Evolutionary conservation across 108 stramenopile species (phyloP).

Genomic region (Nannochloropsis gaditana): DNA sequence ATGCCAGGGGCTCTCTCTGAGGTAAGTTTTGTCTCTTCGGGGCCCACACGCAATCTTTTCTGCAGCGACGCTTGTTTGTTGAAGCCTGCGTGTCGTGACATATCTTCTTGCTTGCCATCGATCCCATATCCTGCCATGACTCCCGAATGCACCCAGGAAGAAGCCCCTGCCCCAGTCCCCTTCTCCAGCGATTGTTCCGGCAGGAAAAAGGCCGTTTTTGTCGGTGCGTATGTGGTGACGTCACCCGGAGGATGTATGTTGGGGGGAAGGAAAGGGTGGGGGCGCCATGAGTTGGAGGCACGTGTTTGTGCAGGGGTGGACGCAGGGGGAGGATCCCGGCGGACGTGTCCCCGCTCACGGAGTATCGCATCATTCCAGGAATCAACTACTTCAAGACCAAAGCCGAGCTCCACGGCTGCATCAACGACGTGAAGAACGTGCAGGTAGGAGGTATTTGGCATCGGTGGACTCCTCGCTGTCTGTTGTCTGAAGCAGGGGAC

Average conservation of each 20-base stretch:
- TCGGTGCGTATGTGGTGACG: not conserved
- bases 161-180: not conserved
- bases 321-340: not conserved
- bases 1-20: not conserved
- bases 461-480: not conserved
- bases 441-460: not conserved
- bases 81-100: too few relatives aligned
- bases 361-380: not conserved
- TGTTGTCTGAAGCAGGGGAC: not conserved
- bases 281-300: too few relatives aligned
- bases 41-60: not conserved
- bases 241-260: too few relatives aligned
- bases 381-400: not conserved
- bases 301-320: too few relatives aligned
- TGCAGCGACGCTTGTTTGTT: not conserved
- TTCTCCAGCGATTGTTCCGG: not conserved
- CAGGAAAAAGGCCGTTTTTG: not conserved
- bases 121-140: not conserved
- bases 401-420: not conserved
- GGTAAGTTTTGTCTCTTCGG: not conserved
- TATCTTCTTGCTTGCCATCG: too few relatives aligned
- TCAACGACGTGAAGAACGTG: not conserved
- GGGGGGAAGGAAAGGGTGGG: too few relatives aligned
- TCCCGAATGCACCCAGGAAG: not conserved
- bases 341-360: not conserved